Evolutionary conservation across 2,329 filamentous ascomycete genomes (phyloP).

Genomic region (Cladosporium halotolerans): DNA sequence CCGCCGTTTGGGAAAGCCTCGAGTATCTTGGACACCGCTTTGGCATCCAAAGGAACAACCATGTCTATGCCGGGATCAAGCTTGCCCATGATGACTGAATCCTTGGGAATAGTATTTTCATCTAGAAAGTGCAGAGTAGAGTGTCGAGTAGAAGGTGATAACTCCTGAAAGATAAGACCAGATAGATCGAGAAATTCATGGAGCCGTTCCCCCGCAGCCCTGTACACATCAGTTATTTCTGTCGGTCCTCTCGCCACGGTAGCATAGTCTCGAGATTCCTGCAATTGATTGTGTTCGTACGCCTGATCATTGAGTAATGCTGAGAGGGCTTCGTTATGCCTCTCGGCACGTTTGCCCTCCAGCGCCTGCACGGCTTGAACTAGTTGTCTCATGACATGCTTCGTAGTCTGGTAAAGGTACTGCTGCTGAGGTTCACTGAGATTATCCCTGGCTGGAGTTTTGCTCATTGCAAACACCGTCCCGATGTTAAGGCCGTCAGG

Average conservation of each 20-base stretch:
- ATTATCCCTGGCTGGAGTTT: background rate
- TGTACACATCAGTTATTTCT: background rate
- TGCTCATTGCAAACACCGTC: constrained; percentile 4
- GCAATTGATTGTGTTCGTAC: background rate
- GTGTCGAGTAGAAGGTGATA: background rate
- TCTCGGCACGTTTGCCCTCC: constrained; percentile 1
- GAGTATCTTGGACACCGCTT: background rate
- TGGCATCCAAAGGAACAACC: background rate
- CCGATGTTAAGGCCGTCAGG: constrained; percentile 47
- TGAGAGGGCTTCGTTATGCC: background rate
- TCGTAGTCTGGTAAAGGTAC: background rate
- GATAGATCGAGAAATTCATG: background rate
- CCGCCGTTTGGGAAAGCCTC: background rate
- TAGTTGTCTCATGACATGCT: constrained; percentile 3
- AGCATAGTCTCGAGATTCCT: background rate
- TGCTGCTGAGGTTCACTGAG: background rate
- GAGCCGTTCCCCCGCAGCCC: background rate
- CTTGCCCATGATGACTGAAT: background rate
- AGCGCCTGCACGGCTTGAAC: constrained; percentile 4
- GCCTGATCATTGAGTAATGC: background rate
- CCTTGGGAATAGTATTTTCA: background rate
- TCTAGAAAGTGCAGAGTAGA: background rate
- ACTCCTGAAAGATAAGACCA: background rate
- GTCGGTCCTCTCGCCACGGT: background rate
- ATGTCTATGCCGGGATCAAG: background rate